A percentile compares a stretch with the other conserved stretches of the same genome.
These are phyloP conservation scores for Arctium lappa DNA, from an alignment of 129 eudicot species.

Conservation along the genomic window DNA sequence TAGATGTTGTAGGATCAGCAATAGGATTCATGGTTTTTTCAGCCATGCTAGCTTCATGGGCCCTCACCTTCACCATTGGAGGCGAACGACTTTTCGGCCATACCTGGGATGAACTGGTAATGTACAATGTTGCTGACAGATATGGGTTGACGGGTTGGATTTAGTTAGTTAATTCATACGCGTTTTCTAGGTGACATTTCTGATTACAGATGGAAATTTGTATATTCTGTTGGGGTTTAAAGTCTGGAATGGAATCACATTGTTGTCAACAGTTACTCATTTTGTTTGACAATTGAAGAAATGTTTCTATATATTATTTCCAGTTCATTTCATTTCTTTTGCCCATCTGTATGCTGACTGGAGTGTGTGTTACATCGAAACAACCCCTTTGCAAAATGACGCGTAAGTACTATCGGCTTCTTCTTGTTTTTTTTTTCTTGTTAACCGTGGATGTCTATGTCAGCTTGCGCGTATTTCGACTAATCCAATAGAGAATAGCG, in stretches of 20 bases:
- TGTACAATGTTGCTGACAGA: conserved; percentile 91
- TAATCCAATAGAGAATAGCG: too few species aligned
- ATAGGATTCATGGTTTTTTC: conserved; percentile 64
- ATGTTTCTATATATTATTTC: not conserved
- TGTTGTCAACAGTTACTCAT: not conserved
- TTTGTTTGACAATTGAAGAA: not conserved
- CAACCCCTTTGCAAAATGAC: not conserved
- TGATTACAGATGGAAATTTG: not conserved
- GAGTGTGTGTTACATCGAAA: not conserved
- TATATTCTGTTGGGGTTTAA: conserved; percentile 1
- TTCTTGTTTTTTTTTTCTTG: too few species aligned
- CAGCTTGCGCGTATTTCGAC: too few species aligned
- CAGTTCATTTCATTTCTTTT: not conserved
- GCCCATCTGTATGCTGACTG: not conserved
- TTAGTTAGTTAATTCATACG: conserved; percentile 12
- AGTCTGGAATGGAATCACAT: conserved; percentile 13
- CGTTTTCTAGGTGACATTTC: not conserved
- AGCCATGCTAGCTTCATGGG: conserved; percentile 67
- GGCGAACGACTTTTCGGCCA: conserved; percentile 89
- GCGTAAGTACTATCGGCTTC: not conserved
- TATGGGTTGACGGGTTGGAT: conserved; percentile 85
- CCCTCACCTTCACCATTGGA: conserved; percentile 76
- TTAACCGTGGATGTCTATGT: not conserved
- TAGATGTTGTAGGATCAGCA: conserved; percentile 89
- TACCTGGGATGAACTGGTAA: conserved; percentile 85